Percentiles rank a stretch among this genome's conserved stretches.
These are phyloP conservation scores for Dipteronia sinensis DNA, from an alignment of 345 rosid species.

Conservation along the genomic window DNA sequence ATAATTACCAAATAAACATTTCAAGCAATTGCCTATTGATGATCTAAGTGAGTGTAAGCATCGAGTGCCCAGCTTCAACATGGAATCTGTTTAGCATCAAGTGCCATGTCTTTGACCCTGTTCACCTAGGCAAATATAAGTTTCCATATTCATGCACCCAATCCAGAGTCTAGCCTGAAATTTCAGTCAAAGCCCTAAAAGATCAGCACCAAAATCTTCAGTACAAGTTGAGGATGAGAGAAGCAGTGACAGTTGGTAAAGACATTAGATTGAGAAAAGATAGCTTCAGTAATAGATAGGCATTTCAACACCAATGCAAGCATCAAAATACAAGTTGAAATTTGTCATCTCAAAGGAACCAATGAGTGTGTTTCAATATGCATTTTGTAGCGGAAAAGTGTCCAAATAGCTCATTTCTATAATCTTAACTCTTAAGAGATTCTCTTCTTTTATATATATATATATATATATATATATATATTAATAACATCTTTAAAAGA, in stretches of 20 bases:
- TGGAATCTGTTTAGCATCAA: neutral
- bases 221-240: neutral
- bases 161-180: neutral
- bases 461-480: no score
- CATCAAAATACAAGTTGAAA: neutral
- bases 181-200: neutral
- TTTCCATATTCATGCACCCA: neutral
- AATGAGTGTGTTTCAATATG: neutral
- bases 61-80: neutral
- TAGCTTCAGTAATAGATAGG: neutral
- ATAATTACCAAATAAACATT: neutral
- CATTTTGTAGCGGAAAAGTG: neutral
- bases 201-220: neutral
- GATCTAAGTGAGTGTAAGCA: neutral
- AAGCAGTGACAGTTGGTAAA: neutral
- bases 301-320: neutral
- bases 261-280: neutral
- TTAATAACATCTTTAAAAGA: neutral
- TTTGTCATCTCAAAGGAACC: neutral
- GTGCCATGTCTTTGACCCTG: neutral
- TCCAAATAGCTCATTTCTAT: neutral
- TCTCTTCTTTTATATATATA: no score
- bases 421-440: no score
- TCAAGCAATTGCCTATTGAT: neutral
- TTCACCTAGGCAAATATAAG: neutral